Percentiles rank a stretch among this genome's conserved stretches.
Conservation (phyloP, 2,329 filamentous ascomycete species). For the Leptodontidium sp. region DNA sequence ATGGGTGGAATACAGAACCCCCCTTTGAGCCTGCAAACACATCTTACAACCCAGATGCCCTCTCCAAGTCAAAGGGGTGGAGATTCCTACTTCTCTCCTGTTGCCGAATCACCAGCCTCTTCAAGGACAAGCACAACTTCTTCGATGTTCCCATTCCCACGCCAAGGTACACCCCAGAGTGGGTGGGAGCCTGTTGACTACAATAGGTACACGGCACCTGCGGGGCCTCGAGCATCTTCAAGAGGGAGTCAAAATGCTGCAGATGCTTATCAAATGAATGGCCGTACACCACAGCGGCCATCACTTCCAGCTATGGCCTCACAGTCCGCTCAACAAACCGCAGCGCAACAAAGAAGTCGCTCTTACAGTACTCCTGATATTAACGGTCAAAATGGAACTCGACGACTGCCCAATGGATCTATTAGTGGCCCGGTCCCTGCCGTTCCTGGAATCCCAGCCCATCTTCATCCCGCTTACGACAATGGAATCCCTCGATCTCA, state of each 20-base stretch:
- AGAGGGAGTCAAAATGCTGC: slow-evolving; percentile 73
- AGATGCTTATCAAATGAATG: slow-evolving; percentile 68
- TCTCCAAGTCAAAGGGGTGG: slow-evolving; percentile 45
- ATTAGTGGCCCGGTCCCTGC: slow-evolving; percentile 63
- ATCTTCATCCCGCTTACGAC: slow-evolving; percentile 68
- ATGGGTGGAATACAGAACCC: slow-evolving; percentile 58
- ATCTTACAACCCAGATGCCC: slow-evolving; percentile 49
- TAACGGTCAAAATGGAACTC: slow-evolving; percentile 71
- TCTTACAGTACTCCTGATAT: slow-evolving; percentile 97
- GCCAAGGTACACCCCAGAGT: slow-evolving; percentile 73
- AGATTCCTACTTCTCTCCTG: slow-evolving; percentile 94
- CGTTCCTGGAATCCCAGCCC: slow-evolving; percentile 79
- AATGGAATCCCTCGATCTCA: slow-evolving; percentile 78
- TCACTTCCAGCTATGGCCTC: slow-evolving; percentile 78
- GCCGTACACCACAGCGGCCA: slow-evolving; percentile 75
- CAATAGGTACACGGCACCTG: slow-evolving; percentile 86
- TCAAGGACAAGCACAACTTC: slow-evolving; percentile 79
- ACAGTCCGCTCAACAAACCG: slow-evolving; percentile 54
- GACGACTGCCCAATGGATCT: slow-evolving; percentile 61
- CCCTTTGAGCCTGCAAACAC: slow-evolving; percentile 75
- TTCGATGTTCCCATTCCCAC: slow-evolving; percentile 81
- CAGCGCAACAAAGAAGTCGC: slow-evolving; percentile 74
- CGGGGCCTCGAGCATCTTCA: slow-evolving; percentile 82
- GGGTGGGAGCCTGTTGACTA: slow-evolving; percentile 70
- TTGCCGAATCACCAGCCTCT: slow-evolving; percentile 79